Evolutionary conservation across 768 basidiomycete species (phyloP).

Genomic region (Pisolithus microcarpus): DNA sequence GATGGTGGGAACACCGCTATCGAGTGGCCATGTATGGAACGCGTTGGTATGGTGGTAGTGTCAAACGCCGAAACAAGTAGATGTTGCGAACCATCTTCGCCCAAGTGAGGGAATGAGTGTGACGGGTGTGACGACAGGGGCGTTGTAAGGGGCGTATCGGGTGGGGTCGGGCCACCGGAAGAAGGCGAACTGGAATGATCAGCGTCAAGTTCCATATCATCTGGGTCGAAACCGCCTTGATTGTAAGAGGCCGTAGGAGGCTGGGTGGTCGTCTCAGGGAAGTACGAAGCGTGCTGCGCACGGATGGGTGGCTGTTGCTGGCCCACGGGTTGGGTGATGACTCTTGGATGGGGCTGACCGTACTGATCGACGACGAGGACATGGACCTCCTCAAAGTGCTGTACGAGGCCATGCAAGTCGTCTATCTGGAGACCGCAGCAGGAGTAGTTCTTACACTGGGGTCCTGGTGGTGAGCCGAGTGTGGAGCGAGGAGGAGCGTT

Average conservation of each 20-base stretch:
- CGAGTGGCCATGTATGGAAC: conserved; percentile 31
- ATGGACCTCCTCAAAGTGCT: conserved; percentile 89
- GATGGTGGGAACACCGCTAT: conserved; percentile 29
- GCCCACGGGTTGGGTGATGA: conserved; percentile 28
- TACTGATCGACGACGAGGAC: conserved; percentile 62
- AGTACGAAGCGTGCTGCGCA: conserved; percentile 25
- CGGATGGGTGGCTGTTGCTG: conserved; percentile 22
- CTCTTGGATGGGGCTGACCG: conserved; percentile 28
- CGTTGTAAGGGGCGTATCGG: conserved; percentile 39
- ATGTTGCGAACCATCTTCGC: conserved; percentile 20
- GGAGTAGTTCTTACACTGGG: conserved; percentile 76
- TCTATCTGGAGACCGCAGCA: conserved; percentile 79
- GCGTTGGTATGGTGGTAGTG: conserved; percentile 45
- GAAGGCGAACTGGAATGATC: conserved; percentile 54
- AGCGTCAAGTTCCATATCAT: conserved; percentile 75
- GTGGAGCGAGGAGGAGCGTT: not conserved
- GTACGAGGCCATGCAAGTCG: conserved; percentile 77
- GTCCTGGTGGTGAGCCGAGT: not conserved
- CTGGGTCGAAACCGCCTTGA: conserved; percentile 51
- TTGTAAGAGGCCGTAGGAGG: conserved; percentile 26
- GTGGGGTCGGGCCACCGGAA: conserved; percentile 31
- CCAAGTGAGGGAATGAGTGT: conserved; percentile 26
- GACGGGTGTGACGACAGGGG: conserved; percentile 32
- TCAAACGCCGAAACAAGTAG: conserved; percentile 44
- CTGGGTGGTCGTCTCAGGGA: conserved; percentile 15